Conservation (phyloP, 192 early-diverging fungal genomes). For the Jimgerdemannia lactiflua region DNA sequence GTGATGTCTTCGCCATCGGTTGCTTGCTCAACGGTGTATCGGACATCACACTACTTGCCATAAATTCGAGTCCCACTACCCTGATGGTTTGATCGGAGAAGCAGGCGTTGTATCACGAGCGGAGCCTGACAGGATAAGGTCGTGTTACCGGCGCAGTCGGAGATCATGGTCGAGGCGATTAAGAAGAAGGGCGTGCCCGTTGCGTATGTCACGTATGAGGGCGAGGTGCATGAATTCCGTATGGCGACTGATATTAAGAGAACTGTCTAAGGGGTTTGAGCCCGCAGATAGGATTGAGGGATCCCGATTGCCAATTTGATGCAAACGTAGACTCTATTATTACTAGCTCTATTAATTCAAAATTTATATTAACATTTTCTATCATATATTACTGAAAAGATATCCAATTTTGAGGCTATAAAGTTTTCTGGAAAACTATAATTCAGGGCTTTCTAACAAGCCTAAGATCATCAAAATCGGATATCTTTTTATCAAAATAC, state of each 20-base stretch:
- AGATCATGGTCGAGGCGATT: constrained; percentile 67
- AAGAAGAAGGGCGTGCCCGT: constrained; percentile 55
- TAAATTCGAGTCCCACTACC: constrained; percentile 74
- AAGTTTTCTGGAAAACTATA: no score
- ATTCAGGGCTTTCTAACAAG: no score
- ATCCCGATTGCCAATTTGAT: background rate
- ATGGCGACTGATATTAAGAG: constrained; percentile 61
- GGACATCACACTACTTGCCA: constrained; percentile 67
- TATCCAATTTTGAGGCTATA: no score
- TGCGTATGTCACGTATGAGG: constrained; percentile 59
- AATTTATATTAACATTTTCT: no score
- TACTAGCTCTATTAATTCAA: no score
- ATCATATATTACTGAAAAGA: no score
- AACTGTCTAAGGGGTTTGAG: constrained; percentile 55
- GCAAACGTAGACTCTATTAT: no score
- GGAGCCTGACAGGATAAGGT: constrained; percentile 73
- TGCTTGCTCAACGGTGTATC: constrained; percentile 71
- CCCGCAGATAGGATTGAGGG: constrained; percentile 47
- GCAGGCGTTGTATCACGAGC: constrained; percentile 48
- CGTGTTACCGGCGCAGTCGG: constrained; percentile 73
- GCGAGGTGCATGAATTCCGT: constrained; percentile 71
- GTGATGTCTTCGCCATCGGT: constrained; percentile 71
- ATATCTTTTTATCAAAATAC: no score
- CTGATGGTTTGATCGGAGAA: constrained; percentile 55
- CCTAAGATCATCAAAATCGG: no score